Base-by-base conservation (phyloP, 805 yeast genomes). In the Saccharomycopsis sp. region DNA sequence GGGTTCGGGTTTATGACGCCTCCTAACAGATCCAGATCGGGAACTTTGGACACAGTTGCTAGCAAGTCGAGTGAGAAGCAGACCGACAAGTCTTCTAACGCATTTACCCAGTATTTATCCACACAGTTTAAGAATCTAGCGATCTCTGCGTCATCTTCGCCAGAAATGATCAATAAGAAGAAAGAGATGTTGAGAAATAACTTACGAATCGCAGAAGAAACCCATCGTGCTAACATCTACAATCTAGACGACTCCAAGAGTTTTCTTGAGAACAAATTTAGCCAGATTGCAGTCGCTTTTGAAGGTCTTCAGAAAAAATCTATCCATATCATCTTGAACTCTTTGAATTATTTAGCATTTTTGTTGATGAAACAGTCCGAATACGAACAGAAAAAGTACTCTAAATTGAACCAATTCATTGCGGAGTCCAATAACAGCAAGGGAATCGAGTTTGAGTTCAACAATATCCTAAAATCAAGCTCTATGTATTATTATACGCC, bases 361-460 rank as follows among this genome's bases (percentile, higher is more conserved):
- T 49, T 62, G 14, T 38, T 62, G 49, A 62, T 62, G 64, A 62
- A 59, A 19, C 62, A 62, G 22, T 56, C 64, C 12, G 62, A 62
- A 52, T 62, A 57, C 47, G 64, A 62, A 52, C 29, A n/a, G n/a
- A 60, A 62, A 49, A 62, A 59, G 35, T 60, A 56, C 42, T 41
- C 50, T 2, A 57, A 35, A 47, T 52, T 62, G 25, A 59, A 62
- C 44, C 23, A 34, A 1, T 5, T 59, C 22, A 55, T 62, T 14
- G 29, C 58, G 7, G 49, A 57, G 25, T 59, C 60, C 8, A 62
- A 62, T 47, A 55, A 59, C 20, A 49, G n/a, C 19, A 38, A 53
- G 23, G 51, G 51, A 20, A 56, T 62, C 20, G 55, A 54, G 7
- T 47, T 49, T 47, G 63, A 62, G 54, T 5, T 62, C 3, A 25